Evolutionary conservation across 768 basidiomycete genomes (phyloP).

Genomic region (Aureoboletus auriporus): DNA sequence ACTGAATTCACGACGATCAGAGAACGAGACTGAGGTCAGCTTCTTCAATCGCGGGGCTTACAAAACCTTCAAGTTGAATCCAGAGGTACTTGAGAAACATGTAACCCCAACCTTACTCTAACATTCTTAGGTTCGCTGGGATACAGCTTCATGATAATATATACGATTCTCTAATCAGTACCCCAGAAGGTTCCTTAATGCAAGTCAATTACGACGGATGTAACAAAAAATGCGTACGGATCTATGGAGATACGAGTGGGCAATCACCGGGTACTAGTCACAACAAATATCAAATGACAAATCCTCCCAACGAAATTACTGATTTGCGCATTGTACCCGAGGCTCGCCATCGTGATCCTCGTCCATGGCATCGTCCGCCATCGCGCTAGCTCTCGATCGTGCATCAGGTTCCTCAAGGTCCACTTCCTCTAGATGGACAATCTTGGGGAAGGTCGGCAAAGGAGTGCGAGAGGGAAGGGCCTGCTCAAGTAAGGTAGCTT

Average conservation of each 20-base stretch:
- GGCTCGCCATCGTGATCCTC: constrained; percentile 86
- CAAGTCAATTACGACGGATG: constrained; percentile 28
- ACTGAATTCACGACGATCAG: constrained; percentile 35
- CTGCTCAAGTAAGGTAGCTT: constrained; percentile 71
- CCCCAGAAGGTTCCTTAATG: constrained; percentile 11
- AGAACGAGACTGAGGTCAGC: constrained; percentile 94
- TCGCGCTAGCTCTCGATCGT: constrained; percentile 39
- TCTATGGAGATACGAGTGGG: constrained; percentile 26
- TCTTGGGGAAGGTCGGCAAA: constrained; percentile 64
- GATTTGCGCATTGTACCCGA: constrained; percentile 93
- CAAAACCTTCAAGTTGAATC: constrained; percentile 76
- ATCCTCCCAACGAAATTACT: constrained; percentile 40
- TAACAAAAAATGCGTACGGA: constrained; percentile 23
- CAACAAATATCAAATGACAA: constrained; percentile 18
- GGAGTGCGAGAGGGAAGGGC: constrained; percentile 79
- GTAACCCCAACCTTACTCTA: not conserved
- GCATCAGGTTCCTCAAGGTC: constrained; percentile 76
- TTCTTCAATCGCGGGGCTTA: constrained; percentile 82
- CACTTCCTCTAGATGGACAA: constrained; percentile 76
- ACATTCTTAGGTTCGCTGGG: constrained; percentile 26
- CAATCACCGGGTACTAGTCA: constrained; percentile 19
- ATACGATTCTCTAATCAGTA: not conserved
- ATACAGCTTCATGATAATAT: constrained; percentile 12
- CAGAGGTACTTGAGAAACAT: constrained; percentile 50
- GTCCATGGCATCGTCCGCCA: constrained; percentile 83